Evolutionary conservation across 345 rosid genomes (phyloP).

Genomic region (Pistacia integerrima): DNA sequence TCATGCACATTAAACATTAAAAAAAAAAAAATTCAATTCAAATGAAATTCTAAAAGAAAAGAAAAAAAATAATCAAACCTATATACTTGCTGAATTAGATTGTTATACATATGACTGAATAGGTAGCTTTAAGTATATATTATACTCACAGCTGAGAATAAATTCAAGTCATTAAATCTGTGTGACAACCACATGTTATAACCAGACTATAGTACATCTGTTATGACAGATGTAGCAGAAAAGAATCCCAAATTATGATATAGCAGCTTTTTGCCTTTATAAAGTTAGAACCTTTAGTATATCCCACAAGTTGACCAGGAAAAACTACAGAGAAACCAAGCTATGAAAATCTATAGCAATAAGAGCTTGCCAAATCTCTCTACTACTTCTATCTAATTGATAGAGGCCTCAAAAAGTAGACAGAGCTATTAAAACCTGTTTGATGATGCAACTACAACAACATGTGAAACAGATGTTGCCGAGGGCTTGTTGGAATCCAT

Average conservation of each 20-base stretch:
- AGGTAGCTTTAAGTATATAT: not conserved
- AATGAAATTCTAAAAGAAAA: not conserved
- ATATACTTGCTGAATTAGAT: not conserved
- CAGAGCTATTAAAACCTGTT: conserved; percentile 57
- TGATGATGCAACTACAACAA: conserved; percentile 84
- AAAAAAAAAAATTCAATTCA: not conserved
- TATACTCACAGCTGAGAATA: not conserved
- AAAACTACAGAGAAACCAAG: not conserved
- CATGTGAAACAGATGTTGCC: conserved; percentile 44
- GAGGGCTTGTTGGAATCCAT: conserved; percentile 77
- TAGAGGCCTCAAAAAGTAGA: not conserved
- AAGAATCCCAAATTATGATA: not conserved
- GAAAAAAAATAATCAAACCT: not conserved
- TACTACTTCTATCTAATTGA: not conserved
- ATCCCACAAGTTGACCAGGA: not conserved
- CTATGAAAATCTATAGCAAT: not conserved
- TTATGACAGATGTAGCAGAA: not conserved
- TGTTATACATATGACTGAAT: not conserved
- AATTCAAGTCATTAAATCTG: not conserved
- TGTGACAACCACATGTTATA: not conserved
- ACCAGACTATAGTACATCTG: not conserved
- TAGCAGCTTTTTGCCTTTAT: not conserved
- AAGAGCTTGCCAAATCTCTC: conserved; percentile 1
- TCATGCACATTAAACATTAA: not conserved
- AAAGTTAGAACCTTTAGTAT: not conserved